Evolutionary conservation across 139 green algal genomes (phyloP), one percentile per base, ranked within the genome.

Genomic region (Pycnococcus provasolii): DNA sequence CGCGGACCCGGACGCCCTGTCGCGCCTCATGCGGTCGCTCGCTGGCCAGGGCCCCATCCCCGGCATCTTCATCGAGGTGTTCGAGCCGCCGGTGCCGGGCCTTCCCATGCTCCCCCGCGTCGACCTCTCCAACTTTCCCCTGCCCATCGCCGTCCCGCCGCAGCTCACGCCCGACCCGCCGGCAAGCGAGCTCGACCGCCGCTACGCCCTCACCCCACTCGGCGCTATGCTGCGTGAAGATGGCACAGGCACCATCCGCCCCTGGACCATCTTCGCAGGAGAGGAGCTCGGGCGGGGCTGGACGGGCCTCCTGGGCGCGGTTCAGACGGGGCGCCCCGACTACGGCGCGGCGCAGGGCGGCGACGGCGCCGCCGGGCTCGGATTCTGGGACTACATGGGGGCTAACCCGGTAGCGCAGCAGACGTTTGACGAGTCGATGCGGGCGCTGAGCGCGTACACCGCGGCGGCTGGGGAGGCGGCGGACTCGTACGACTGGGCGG

Each of bases 151-250:
- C 50, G 15, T 42, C 57, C 15, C 57, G n/a, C 57, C n/a, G 57
- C 50, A 11, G 50, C 9, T 55, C 50, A 26, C 57, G n/a, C 57
- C 57, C 9, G 8, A 42, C 9, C 57, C 57, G 57, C 15, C 15
- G 57, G 9, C n/a, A 13, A 13, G 15, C 11, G 57, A 63, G 15
- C 57, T 63, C n/a, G 26, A 63, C n/a, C 57, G 57, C 9, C n/a
- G 26, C n/a, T 63, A 63, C 26, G 57, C 57, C 15, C 57, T 63
- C 57, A 63, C 57, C 9, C 57, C 57, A 13, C 57, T 63, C 57
- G 57, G 57, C n/a, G 57, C 57, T 0, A 26, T 63, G 57, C 57
- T 63, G n/a, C 57, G 57, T 13, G 13, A 26, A 13, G 57, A 63
- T 63, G n/a, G 13, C 15, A 13, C 11, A 0, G 57, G 26, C n/a